Evolutionary conservation across 192 early-diverging fungal genomes (phyloP), one percentile per base, ranked within the genome.

Genomic region (Dissophora ornata): DNA sequence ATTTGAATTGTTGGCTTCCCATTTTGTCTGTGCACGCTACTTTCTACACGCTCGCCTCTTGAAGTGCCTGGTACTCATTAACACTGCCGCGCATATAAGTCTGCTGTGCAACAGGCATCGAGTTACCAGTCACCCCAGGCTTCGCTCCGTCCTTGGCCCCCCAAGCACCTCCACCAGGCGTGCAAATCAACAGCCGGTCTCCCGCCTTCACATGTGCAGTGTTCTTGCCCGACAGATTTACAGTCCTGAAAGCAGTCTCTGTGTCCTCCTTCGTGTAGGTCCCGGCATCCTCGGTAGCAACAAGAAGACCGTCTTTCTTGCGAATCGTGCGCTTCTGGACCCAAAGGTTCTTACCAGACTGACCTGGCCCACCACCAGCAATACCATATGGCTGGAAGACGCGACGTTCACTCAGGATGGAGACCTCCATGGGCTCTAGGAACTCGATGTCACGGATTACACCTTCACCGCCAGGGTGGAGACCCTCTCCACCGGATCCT

Each of bases 381-480:
- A 97, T 65, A 0, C 97, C 97, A 48, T 96, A 97, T 3, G 97
- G 97, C 26, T 80, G 69, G 62, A 92, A 93, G 9, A 96, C 96
- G 22, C 97, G 90, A 30, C 97, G 88, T 69, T 99, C 97, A 11
- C 92, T 92, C 16, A 99, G 80, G 52, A 99, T 92, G 10, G 94
- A 95, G 1, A 99, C 93, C 40, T 92, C 82, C 66, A 99, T 87
- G 6, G 88, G 74, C 63, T 94, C 90, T 26, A 95, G 80, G 68
- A 98, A 99, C 80, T 99, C 96, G 40, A 98, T 86, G 50, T 98
- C 96, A n/a, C 97, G 90, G 21, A 97, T 85, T 7, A 94, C 87
- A 34, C 97, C 97, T 50, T 97, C 90, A 16, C 97, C 97, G 33
- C 97, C 97, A 7, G 65, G 71, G 65, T 89, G 85, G 32, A 79